These are phyloP conservation scores for Ophiocordyceps camponoti-floridani DNA, from an alignment of 2,329 filamentous ascomycete genomes.

Conservation along the genomic window DNA sequence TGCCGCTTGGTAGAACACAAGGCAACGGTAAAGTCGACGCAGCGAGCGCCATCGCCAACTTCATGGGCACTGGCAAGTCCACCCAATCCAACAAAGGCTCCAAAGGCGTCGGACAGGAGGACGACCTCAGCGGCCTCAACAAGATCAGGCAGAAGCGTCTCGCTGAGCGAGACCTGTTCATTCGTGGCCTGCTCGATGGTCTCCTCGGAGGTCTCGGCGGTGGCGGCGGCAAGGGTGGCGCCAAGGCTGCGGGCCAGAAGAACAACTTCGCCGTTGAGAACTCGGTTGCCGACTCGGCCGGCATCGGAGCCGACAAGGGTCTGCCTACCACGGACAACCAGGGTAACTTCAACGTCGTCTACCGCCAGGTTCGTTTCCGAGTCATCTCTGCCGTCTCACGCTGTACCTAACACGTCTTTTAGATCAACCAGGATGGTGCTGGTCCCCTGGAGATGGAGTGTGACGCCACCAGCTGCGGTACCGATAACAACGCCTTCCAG, in stretches of 20 bases:
- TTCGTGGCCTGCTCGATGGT: constrained; percentile 14
- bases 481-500: constrained; percentile 41
- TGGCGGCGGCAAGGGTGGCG: constrained; percentile 8
- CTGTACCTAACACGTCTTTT: constrained; percentile 6
- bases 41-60: constrained; percentile 34
- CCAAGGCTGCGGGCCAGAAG: constrained; percentile 14
- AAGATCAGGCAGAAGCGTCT: constrained; percentile 2
- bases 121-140: constrained; percentile 17
- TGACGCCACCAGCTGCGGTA: constrained; percentile 45
- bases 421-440: constrained; percentile 56
- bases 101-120: constrained; percentile 19
- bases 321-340: constrained; percentile 43
- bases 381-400: neutral
- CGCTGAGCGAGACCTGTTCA: constrained; percentile 10
- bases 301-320: constrained; percentile 31
- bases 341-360: constrained; percentile 44
- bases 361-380: constrained; percentile 23
- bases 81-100: neutral
- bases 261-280: constrained; percentile 24
- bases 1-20: constrained; percentile 45
- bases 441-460: constrained; percentile 43
- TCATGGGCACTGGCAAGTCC: constrained; percentile 31
- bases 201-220: constrained; percentile 3
- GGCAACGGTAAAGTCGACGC: constrained; percentile 41
- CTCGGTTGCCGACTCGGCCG: constrained; percentile 33